Evolutionary conservation across 164 flowering plant species (phyloP).

Genomic region (Akebia trifoliata): DNA sequence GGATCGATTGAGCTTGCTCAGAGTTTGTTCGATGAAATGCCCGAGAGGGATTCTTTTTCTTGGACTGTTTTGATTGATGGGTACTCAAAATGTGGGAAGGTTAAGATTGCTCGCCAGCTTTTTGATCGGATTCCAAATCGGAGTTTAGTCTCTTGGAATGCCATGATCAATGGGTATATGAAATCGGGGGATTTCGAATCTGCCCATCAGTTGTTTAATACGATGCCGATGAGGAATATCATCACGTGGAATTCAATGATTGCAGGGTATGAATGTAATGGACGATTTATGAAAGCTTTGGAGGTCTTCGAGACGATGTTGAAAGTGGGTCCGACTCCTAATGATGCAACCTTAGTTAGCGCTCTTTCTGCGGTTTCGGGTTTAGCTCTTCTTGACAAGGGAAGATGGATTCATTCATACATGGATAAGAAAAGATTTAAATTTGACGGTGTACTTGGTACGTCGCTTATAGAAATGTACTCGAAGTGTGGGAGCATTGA

Average conservation of each 20-base stretch:
- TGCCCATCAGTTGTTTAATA: constrained; percentile 4
- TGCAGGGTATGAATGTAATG: constrained; percentile 15
- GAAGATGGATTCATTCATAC: constrained; percentile 12
- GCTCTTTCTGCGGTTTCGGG: constrained; percentile 18
- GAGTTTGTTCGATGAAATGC: constrained; percentile 22
- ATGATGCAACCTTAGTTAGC: constrained; percentile 16
- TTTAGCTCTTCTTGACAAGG: constrained; percentile 10
- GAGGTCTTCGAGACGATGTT: constrained; percentile 12
- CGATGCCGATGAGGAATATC: constrained; percentile 8
- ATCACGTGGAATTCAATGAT: constrained; percentile 20
- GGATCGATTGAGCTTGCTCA: constrained; percentile 5
- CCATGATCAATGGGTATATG: constrained; percentile 21
- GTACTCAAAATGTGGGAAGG: constrained; percentile 12
- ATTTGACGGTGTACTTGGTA: not conserved
- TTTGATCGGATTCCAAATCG: constrained; percentile 16
- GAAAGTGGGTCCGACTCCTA: constrained; percentile 5
- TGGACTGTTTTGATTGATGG: constrained; percentile 20
- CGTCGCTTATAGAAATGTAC: constrained; percentile 19
- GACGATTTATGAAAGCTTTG: constrained; percentile 10
- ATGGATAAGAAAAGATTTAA: constrained; percentile 2
- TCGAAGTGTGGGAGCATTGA: constrained; percentile 20
- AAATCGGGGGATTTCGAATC: constrained; percentile 6
- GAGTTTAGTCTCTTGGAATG: constrained; percentile 22
- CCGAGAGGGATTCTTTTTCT: constrained; percentile 14
- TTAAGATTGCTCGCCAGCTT: constrained; percentile 10